A percentile compares a stretch with the other conserved stretches of the same genome.
These are phyloP conservation scores for Mortierella antarctica DNA, from an alignment of 192 early-diverging fungal genomes.

Conservation along the genomic window DNA sequence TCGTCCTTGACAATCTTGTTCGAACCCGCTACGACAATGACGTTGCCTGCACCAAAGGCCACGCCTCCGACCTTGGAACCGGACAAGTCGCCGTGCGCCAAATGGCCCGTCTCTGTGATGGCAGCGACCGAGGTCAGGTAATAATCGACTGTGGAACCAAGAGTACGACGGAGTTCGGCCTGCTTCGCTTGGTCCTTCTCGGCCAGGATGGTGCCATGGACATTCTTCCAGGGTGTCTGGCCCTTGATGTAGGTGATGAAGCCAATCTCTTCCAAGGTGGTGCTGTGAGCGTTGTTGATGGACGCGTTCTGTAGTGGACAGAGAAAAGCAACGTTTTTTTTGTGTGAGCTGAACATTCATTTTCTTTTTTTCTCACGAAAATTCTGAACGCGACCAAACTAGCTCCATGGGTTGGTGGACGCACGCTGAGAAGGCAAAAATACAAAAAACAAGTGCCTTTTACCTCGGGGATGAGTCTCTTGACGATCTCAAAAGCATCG, in stretches of 20 bases:
- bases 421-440: background rate
- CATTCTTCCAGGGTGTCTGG: slow-evolving; percentile 49
- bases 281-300: slow-evolving; percentile 57
- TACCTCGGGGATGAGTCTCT: slow-evolving; percentile 44
- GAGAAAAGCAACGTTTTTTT: background rate
- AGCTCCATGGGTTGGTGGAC: too few species aligned
- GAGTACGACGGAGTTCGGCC: slow-evolving; percentile 45
- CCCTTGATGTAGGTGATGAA: slow-evolving; percentile 60
- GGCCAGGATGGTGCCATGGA: slow-evolving; percentile 32
- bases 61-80: slow-evolving; percentile 54
- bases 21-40: slow-evolving; percentile 49
- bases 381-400: too few species aligned
- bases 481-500: slow-evolving; percentile 49
- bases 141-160: slow-evolving; percentile 53
- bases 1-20: slow-evolving; percentile 60
- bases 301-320: slow-evolving; percentile 24
- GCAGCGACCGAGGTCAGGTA: slow-evolving; percentile 52
- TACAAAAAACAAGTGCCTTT: background rate
- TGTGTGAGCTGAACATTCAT: background rate
- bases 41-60: slow-evolving; percentile 29
- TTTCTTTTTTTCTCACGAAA: too few species aligned
- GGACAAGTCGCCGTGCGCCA: slow-evolving; percentile 43
- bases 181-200: slow-evolving; percentile 51
- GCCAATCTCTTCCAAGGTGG: slow-evolving; percentile 58
- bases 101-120: slow-evolving; percentile 46